Conservation (phyloP, 805 yeast genomes). For the Ogataea pini region DNA sequence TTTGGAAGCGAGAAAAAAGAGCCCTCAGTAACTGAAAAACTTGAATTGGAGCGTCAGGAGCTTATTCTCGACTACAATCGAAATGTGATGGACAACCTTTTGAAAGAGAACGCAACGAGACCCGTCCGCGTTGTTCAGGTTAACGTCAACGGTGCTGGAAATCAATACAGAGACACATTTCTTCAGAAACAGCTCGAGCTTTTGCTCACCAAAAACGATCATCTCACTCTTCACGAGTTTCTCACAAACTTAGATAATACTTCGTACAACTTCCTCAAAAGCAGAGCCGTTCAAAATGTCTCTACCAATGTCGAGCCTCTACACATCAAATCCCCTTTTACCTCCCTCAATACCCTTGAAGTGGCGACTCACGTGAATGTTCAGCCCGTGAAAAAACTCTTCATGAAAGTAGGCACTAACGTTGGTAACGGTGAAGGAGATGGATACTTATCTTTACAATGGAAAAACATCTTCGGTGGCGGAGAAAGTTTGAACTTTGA, state of each 20-base stretch:
- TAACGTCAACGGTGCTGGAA: slow-evolving; percentile 49
- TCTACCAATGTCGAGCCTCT: slow-evolving; percentile 35
- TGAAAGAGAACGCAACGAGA: slow-evolving; percentile 35
- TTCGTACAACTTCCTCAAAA: slow-evolving; percentile 43
- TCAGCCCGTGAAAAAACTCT: slow-evolving; percentile 66
- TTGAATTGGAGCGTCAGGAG: slow-evolving; percentile 32
- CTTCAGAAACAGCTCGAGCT: slow-evolving; percentile 49
- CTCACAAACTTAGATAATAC: slow-evolving; percentile 44
- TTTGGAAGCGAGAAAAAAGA: slow-evolving; percentile 15
- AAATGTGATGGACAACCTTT: slow-evolving; percentile 28
- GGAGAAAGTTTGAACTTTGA: slow-evolving; percentile 53
- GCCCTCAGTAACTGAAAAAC: slow-evolving; percentile 15
- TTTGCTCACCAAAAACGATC: slow-evolving; percentile 36
- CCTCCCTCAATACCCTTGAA: slow-evolving; percentile 28
- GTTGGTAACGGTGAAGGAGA: slow-evolving; percentile 97
- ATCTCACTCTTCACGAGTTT: slow-evolving; percentile 41
- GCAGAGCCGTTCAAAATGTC: slow-evolving; percentile 46
- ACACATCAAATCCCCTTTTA: slow-evolving; percentile 17
- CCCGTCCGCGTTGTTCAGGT: slow-evolving; percentile 48
- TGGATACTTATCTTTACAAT: slow-evolving; percentile 80
- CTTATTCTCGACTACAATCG: slow-evolving; percentile 33
- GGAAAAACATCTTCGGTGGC: slow-evolving; percentile 58
- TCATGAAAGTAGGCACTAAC: slow-evolving; percentile 91
- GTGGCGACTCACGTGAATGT: slow-evolving; percentile 32
- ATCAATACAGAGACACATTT: slow-evolving; percentile 46